Evolutionary conservation across 768 basidiomycete genomes (phyloP).

Genomic region (Lactarius psammicola): DNA sequence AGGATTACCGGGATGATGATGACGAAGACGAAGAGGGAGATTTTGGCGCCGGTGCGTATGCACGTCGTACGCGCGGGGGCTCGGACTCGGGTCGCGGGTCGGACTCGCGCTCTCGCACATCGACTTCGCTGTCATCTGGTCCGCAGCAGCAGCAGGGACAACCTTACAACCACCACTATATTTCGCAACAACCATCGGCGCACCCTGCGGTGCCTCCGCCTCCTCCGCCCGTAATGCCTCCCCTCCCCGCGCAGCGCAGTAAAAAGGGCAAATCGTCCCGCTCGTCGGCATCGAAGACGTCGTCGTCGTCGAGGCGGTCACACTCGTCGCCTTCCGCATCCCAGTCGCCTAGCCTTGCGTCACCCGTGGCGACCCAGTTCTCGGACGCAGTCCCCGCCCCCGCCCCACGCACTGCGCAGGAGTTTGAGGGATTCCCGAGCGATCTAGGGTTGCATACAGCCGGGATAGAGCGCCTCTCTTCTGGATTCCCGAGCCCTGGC

Average conservation of each 20-base stretch:
- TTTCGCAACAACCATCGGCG: constrained; percentile 30
- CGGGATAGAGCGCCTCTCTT: constrained; percentile 12
- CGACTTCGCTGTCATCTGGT: constrained; percentile 41
- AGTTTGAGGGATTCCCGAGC: constrained; percentile 40
- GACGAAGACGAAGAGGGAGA: constrained; percentile 53
- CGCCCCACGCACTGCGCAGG: constrained; percentile 31
- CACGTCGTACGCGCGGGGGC: constrained; percentile 37
- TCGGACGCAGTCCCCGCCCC: constrained; percentile 26
- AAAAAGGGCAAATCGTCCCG: constrained; percentile 30
- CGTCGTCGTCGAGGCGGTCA: constrained; percentile 36
- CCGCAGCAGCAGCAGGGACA: not conserved
- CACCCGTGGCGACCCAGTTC: constrained; percentile 42
- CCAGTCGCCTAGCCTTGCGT: constrained; percentile 43
- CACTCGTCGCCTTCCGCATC: constrained; percentile 44
- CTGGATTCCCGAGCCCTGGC: constrained; percentile 26
- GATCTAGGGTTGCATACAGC: constrained; percentile 10
- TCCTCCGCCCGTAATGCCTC: no score
- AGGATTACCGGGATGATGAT: constrained; percentile 36
- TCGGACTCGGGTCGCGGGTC: constrained; percentile 44
- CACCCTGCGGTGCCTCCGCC: not conserved
- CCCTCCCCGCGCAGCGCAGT: constrained; percentile 11
- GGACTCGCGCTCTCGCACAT: constrained; percentile 61
- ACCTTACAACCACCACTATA: constrained; percentile 32
- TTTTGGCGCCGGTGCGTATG: constrained; percentile 57
- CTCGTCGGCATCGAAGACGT: constrained; percentile 30